Evolutionary conservation across 2,329 filamentous ascomycete genomes (phyloP).

Genomic region (Penicillium crustosum): DNA sequence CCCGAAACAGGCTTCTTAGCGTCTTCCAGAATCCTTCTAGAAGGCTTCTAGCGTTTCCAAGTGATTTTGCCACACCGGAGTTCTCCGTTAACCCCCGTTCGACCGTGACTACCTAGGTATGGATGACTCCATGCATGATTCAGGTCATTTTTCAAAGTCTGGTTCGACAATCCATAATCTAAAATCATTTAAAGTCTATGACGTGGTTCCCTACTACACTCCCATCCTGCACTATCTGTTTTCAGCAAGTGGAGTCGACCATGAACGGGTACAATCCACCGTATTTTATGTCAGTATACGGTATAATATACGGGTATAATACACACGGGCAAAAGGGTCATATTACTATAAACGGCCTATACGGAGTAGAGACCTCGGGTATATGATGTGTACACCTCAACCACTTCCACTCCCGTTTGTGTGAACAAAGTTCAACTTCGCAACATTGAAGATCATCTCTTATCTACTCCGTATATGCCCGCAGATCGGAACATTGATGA

Average conservation of each 20-base stretch:
- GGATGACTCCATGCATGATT: neutral
- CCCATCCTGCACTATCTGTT: neutral
- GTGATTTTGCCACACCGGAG: conserved; percentile 13
- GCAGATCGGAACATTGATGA: neutral
- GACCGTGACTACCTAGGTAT: neutral
- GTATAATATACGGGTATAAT: neutral
- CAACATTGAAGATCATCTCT: neutral
- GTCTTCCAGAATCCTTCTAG: conserved; percentile 35
- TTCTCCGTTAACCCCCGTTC: conserved; percentile 1
- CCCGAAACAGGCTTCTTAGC: conserved; percentile 22
- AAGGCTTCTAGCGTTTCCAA: conserved; percentile 31
- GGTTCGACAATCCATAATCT: neutral
- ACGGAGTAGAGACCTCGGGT: neutral
- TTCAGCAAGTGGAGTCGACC: conserved; percentile 4
- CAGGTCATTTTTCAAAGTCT: neutral
- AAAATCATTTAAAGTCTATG: conserved; percentile 11
- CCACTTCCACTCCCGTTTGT: neutral
- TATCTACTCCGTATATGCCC: neutral
- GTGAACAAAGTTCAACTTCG: neutral
- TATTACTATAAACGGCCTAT: neutral
- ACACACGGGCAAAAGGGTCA: neutral
- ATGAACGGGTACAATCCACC: neutral
- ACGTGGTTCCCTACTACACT: conserved; percentile 5
- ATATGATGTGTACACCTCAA: neutral
- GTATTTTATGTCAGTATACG: neutral